Conservation (phyloP, 768 basidiomycete species). For the Mycena pura region DNA sequence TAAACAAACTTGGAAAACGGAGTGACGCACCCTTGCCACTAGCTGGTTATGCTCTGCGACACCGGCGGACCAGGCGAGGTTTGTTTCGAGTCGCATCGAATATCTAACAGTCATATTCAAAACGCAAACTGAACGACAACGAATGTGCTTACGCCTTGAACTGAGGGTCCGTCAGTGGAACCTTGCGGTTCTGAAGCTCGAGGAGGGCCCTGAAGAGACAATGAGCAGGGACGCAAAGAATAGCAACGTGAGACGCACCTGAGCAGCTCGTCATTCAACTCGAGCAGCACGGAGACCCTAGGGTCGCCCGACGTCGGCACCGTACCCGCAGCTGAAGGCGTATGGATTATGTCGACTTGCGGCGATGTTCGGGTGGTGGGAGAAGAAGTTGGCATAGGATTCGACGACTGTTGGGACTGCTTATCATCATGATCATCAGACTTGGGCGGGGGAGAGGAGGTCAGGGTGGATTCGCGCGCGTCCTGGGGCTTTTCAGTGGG, state of each 20-base stretch:
- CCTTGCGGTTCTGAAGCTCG: conserved; percentile 62
- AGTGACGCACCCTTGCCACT: conserved; percentile 51
- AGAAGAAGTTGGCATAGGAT: conserved; percentile 26
- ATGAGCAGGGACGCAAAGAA: conserved; percentile 1
- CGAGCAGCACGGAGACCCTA: conserved; percentile 67
- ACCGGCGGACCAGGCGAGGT: conserved; percentile 73
- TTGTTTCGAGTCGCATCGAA: conserved; percentile 66
- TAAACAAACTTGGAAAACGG: conserved; percentile 15
- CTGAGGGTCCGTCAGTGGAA: conserved; percentile 52
- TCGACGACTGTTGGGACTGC: conserved; percentile 30
- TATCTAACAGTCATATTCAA: conserved; percentile 52
- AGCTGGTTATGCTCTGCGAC: conserved; percentile 62
- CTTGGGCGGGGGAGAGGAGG: conserved; percentile 20
- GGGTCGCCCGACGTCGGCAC: conserved; percentile 44
- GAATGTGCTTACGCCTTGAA: conserved; percentile 61
- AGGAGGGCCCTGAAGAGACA: conserved; percentile 57
- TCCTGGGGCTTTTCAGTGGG: conserved; percentile 1
- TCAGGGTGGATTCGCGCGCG: conserved; percentile 27
- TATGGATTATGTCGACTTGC: conserved; percentile 31
- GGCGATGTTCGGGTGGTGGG: conserved; percentile 23
- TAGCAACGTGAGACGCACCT: conserved; percentile 50
- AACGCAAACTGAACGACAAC: neutral
- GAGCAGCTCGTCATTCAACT: conserved; percentile 73
- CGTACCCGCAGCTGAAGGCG: conserved; percentile 34
- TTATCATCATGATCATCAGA: conserved; percentile 25